phyloP scores from a whole-genome alignment of 345 rosid species.

The Eucalyptus erythrocorys region DNA sequence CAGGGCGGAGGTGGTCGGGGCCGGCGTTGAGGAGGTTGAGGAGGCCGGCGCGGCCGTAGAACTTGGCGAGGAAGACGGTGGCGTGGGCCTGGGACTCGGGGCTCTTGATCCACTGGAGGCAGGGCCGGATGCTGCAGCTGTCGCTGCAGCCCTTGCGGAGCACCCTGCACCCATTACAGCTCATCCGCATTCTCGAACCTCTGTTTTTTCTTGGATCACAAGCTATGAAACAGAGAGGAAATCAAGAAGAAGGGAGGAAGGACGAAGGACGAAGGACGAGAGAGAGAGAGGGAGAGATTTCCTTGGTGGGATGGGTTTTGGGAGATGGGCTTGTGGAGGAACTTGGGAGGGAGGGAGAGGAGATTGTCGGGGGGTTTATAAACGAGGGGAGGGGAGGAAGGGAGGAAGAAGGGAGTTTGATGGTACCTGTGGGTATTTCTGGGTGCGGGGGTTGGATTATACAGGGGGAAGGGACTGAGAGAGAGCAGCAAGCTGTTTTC shows the following conservation, averaged over 20 bases:
- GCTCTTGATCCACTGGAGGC: constrained; percentile 92
- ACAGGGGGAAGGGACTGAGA: too few relatives aligned
- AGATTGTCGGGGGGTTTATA: not conserved
- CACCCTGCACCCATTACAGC: constrained; percentile 96
- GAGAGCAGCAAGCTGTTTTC: not conserved
- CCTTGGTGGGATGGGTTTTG: not conserved
- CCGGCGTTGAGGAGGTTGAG: constrained; percentile 97
- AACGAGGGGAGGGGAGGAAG: not conserved
- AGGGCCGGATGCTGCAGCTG: constrained; percentile 80
- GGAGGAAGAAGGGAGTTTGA: not conserved
- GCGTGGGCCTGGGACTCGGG: constrained; percentile 93
- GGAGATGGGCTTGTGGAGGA: not conserved
- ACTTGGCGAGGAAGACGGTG: constrained; percentile 94
- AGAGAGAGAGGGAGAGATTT: not conserved
- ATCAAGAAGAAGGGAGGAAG: not conserved
- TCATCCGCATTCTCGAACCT: constrained; percentile 51
- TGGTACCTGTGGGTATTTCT: not conserved
- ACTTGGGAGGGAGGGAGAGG: not conserved
- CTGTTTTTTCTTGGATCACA: not conserved
- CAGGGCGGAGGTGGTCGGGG: constrained; percentile 93
- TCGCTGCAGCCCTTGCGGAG: constrained; percentile 96
- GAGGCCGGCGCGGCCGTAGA: constrained; percentile 94
- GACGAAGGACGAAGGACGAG: not conserved
- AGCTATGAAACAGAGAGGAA: not conserved
- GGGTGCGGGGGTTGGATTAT: not conserved